A percentile compares a stretch with the other conserved stretches of the same genome.
phyloP scores from a whole-genome alignment of 108 stramenopile genomes.

The Fistulifera pelliculosa region DNA sequence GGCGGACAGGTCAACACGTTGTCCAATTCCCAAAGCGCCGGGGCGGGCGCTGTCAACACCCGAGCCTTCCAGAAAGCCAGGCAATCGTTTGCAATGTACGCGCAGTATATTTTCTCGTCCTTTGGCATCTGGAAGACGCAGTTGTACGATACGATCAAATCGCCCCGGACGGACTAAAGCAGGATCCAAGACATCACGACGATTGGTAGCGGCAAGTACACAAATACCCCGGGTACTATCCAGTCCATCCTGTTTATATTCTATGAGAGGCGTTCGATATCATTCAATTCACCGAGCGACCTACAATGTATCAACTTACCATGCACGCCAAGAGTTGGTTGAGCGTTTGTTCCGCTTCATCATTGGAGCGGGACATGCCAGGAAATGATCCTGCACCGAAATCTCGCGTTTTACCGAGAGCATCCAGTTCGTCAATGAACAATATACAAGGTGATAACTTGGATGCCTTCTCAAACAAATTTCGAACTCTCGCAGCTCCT shows the following conservation, averaged over 20 bases:
- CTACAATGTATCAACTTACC: conserved; percentile 5
- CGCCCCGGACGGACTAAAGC: conserved; percentile 89
- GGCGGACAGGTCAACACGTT: conserved; percentile 51
- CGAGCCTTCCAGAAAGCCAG: conserved; percentile 61
- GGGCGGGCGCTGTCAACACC: conserved; percentile 46
- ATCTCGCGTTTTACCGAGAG: conserved; percentile 72
- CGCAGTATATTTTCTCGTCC: conserved; percentile 78
- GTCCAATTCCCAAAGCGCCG: conserved; percentile 43
- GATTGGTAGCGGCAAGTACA: conserved; percentile 85
- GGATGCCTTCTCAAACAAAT: conserved; percentile 68
- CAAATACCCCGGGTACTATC: conserved; percentile 59
- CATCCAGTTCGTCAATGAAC: conserved; percentile 86
- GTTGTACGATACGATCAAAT: conserved; percentile 89
- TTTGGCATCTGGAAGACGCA: conserved; percentile 67
- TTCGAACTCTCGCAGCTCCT: conserved; percentile 87
- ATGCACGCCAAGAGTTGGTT: conserved; percentile 83
- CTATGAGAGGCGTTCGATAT: neutral
- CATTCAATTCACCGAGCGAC: neutral
- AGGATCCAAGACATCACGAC: conserved; percentile 75
- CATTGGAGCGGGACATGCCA: conserved; percentile 37
- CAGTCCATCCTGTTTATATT: conserved; percentile 40
- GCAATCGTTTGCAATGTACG: conserved; percentile 76
- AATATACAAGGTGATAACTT: conserved; percentile 68
- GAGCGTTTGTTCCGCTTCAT: conserved; percentile 85
- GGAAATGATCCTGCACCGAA: conserved; percentile 2